A percentile compares a stretch with the other conserved stretches of the same genome.
These are phyloP conservation scores for Albugo candida DNA, from an alignment of 352 stramenopile genomes.

Conservation along the genomic window DNA sequence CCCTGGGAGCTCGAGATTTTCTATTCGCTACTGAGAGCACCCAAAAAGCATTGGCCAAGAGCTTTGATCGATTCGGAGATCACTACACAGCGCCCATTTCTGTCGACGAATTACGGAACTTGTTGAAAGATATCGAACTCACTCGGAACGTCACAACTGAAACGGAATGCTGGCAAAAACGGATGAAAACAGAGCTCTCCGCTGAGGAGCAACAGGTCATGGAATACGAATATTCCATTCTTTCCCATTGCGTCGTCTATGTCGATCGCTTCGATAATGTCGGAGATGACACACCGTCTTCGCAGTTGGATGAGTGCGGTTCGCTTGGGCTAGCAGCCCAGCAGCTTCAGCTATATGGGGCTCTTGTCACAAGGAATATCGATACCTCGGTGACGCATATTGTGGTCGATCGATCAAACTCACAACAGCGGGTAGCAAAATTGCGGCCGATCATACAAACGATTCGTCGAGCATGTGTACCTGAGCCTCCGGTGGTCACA, in stretches of 20 bases:
- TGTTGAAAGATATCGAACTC: slow-evolving; percentile 23
- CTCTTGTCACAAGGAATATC: slow-evolving; percentile 16
- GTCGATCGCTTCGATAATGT: not conserved
- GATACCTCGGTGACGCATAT: slow-evolving; percentile 39
- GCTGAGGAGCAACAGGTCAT: slow-evolving; percentile 51
- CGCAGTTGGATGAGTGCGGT: slow-evolving; percentile 10
- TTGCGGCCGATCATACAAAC: slow-evolving; percentile 23
- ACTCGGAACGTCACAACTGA: not conserved
- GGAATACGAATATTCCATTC: slow-evolving; percentile 40
- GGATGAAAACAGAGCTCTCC: slow-evolving; percentile 29
- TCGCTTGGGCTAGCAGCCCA: slow-evolving; percentile 35
- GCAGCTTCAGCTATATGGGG: slow-evolving; percentile 36
- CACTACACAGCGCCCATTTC: slow-evolving; percentile 41
- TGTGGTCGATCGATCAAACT: slow-evolving; percentile 14
- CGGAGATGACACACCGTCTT: slow-evolving; percentile 2
- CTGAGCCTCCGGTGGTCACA: slow-evolving; percentile 33
- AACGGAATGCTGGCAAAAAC: slow-evolving; percentile 20
- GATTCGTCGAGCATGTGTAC: slow-evolving; percentile 19
- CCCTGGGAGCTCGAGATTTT: slow-evolving; percentile 35
- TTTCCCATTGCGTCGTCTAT: slow-evolving; percentile 58
- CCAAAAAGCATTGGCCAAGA: slow-evolving; percentile 25
- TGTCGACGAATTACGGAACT: slow-evolving; percentile 21
- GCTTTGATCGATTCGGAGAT: slow-evolving; percentile 55
- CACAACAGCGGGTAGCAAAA: slow-evolving; percentile 15
- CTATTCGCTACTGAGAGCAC: slow-evolving; percentile 49